Evolutionary conservation across 805 yeast species (phyloP).

Genomic region (Saturnispora halmiae): DNA sequence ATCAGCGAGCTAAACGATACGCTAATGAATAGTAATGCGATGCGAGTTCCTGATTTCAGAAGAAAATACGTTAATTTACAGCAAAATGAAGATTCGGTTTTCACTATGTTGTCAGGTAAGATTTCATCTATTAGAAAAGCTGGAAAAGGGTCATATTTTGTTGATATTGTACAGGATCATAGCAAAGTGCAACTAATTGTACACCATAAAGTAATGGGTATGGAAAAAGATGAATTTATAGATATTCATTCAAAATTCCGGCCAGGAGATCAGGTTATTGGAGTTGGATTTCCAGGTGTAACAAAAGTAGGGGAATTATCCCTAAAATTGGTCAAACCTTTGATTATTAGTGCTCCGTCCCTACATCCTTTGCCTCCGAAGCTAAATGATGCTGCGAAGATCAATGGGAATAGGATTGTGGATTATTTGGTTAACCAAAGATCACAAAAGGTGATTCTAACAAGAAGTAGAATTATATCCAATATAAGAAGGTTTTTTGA

Average conservation of each 20-base stretch:
- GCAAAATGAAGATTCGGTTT: slow-evolving; percentile 20
- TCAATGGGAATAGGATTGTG: slow-evolving; percentile 60
- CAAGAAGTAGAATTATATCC: slow-evolving; percentile 48
- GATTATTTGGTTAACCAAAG: slow-evolving; percentile 57
- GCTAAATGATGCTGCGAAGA: slow-evolving; percentile 44
- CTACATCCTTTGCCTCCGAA: slow-evolving; percentile 62
- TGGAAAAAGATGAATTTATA: slow-evolving; percentile 36
- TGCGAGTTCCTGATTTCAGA: neutral
- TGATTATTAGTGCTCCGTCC: slow-evolving; percentile 56
- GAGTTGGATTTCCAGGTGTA: slow-evolving; percentile 61
- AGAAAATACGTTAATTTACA: slow-evolving; percentile 34
- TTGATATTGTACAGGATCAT: slow-evolving; percentile 60
- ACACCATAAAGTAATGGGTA: slow-evolving; percentile 38
- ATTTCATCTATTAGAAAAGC: slow-evolving; percentile 49
- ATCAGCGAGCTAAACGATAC: slow-evolving; percentile 3
- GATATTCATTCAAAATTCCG: slow-evolving; percentile 36
- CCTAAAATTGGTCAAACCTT: slow-evolving; percentile 43
- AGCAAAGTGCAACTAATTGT: slow-evolving; percentile 53
- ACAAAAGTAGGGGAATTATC: slow-evolving; percentile 78
- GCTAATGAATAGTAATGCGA: too few relatives aligned
- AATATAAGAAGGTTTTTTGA: slow-evolving; percentile 51
- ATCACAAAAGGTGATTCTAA: slow-evolving; percentile 37
- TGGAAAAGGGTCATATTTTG: slow-evolving; percentile 59
- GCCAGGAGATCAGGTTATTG: slow-evolving; percentile 64
- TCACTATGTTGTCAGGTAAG: slow-evolving; percentile 42